Conservation (phyloP, 2,329 filamentous ascomycete genomes). For the Cordyceps pruinosa region DNA sequence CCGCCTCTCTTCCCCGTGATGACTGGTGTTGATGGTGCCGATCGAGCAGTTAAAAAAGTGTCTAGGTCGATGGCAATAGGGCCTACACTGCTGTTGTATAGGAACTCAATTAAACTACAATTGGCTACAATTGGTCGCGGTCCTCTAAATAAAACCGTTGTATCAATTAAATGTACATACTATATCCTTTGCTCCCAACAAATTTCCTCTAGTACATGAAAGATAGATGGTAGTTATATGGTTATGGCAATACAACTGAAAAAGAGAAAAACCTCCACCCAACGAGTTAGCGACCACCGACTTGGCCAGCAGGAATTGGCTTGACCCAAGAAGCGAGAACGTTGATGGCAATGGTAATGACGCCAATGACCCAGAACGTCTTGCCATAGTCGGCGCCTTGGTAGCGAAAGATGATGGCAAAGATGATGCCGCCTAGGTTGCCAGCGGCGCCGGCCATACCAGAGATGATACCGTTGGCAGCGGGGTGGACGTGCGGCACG, state of each 20-base stretch:
- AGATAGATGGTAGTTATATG: no score
- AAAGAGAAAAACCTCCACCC: background rate
- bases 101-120: no score
- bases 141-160: background rate
- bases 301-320: background rate
- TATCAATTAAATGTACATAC: no score
- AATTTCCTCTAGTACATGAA: no score
- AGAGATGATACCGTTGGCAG: conserved; percentile 70
- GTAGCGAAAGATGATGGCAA: conserved; percentile 39
- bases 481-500: conserved; percentile 78
- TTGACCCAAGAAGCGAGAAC: conserved; percentile 6
- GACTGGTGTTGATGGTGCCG: no score
- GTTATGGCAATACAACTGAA: background rate
- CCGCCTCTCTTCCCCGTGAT: no score
- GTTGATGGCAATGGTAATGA: conserved; percentile 10
- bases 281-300: background rate
- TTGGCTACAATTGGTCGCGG: no score
- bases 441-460: conserved; percentile 73
- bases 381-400: conserved; percentile 1
- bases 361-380: conserved; percentile 9
- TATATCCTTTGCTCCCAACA: no score
- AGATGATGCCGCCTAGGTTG: conserved; percentile 79
- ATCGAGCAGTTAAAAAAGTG: no score
- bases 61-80: no score
- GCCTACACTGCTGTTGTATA: no score